Percentiles rank a stretch among this genome's conserved stretches.
Evolutionary conservation across 345 rosid species (phyloP).

Genomic region (Geranium rotundifolium): DNA sequence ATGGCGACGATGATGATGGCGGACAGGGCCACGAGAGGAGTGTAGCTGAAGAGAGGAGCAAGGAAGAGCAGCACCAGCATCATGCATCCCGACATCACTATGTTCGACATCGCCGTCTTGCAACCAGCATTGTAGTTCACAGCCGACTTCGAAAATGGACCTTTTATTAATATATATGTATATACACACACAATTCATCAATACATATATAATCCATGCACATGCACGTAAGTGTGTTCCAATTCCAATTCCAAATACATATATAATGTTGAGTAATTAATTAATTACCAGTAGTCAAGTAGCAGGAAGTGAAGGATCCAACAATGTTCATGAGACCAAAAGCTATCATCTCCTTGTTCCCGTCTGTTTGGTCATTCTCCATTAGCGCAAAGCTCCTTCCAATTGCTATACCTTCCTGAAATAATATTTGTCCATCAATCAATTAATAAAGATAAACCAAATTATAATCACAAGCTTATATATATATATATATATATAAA

Average conservation of each 20-base stretch:
- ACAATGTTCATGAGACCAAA: constrained; percentile 81
- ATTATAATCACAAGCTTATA: no score
- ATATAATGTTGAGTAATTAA: no score
- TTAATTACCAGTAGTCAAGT: constrained; percentile 67
- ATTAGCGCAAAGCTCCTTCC: constrained; percentile 77
- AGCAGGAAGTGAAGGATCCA: constrained; percentile 87
- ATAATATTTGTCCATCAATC: no score
- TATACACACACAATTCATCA: not conserved
- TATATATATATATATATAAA: no score
- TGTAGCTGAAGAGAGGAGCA: constrained; percentile 76
- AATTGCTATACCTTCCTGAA: constrained; percentile 85
- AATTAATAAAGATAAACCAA: no score
- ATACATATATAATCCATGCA: no score
- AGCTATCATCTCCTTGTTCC: constrained; percentile 87
- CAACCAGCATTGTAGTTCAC: constrained; percentile 79
- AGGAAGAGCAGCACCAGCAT: constrained; percentile 63
- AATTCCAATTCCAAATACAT: no score
- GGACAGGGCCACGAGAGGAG: constrained; percentile 78
- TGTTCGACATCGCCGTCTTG: constrained; percentile 59
- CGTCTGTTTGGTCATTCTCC: constrained; percentile 72
- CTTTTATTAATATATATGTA: constrained; percentile 18
- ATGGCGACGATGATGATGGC: constrained; percentile 88
- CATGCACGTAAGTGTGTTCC: no score
- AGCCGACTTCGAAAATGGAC: constrained; percentile 89
- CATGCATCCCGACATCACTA: constrained; percentile 76